Evolutionary conservation across 1,139 yeast species (phyloP).

Genomic region (Diutina pseudorugosa): DNA sequence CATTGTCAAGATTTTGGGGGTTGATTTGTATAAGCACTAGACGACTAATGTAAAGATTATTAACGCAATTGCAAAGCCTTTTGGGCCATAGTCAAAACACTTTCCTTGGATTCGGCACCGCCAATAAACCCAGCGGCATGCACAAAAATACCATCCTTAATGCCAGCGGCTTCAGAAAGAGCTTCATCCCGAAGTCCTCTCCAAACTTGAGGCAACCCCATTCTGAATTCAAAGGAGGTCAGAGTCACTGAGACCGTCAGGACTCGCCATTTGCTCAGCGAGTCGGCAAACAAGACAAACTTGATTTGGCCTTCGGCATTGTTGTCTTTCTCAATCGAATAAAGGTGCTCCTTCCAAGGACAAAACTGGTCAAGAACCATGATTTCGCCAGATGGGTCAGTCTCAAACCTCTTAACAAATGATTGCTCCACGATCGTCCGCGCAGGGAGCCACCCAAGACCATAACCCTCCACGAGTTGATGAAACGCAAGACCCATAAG

Average conservation of each 20-base stretch:
- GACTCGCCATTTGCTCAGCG: constrained; percentile 69
- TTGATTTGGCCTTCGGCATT: constrained; percentile 43
- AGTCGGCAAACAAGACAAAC: constrained; percentile 73
- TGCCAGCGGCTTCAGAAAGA: constrained; percentile 58
- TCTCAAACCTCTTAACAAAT: constrained; percentile 38
- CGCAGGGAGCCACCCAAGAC: constrained; percentile 88
- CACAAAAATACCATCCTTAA: constrained; percentile 77
- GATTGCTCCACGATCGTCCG: constrained; percentile 66
- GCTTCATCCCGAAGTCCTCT: constrained; percentile 89
- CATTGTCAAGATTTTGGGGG: constrained; percentile 14
- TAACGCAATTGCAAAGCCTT: constrained; percentile 6
- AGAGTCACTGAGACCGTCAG: constrained; percentile 76
- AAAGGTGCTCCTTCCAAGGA: constrained; percentile 94
- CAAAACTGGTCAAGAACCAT: constrained; percentile 61
- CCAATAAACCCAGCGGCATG: constrained; percentile 98
- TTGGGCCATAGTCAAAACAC: constrained; percentile 67
- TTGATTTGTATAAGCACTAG: constrained; percentile 8
- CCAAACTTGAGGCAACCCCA: constrained; percentile 82
- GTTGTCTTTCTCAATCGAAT: constrained; percentile 55
- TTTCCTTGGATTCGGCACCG: constrained; percentile 74
- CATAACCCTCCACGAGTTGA: constrained; percentile 57
- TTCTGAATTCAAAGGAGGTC: constrained; percentile 72
- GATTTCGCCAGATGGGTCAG: constrained; percentile 58
- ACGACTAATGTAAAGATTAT: background rate
- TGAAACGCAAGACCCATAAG: constrained; percentile 77